Base-by-base conservation (phyloP, 2,329 filamentous ascomycete species). In the Rhytidhysteron rufulum region DNA sequence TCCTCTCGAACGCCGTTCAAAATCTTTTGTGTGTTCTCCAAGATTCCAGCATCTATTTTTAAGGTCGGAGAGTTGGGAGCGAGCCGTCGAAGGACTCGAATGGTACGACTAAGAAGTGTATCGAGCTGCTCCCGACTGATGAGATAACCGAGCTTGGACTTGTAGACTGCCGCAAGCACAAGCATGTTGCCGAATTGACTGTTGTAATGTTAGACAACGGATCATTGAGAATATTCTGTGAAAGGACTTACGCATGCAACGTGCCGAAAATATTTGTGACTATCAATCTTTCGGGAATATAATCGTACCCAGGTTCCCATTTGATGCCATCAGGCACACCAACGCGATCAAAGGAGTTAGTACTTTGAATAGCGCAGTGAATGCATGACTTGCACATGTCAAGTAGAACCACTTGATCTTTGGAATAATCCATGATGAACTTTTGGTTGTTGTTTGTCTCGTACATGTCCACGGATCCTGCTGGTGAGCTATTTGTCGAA, bases 171-270 rank as follows among this genome's bases (percentile, higher is more conserved):
- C 19, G 87, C 82, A 3, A 98, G 78, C n/a, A 94, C 88, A 35
- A 97, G 74, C 57, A 96, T 80, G 61, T 97, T 97, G 43, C 93
- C 91, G 72, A 94, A 98, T 88, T 98, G 93, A 5, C 90, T 95
- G 47, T 22, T 13, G 4, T 15, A 21, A 22, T 25, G 39, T 55
- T 42, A 30, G 36, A 22, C 30, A 43, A 19, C 5, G 18, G n/a
- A n/a, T n/a, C 50, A 57, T 27, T 10, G 15, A 40, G 34, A 11
- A 22, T 18, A 25, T 10, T n/a, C 43, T 16, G 21, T 27, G 2
- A 25, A 10, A 37, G 10, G 10, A 81, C 88, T 80, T 86, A 95
- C 87, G 91, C 90, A 74, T 96, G 91, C 47, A 89, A 86, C 15
- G 91, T 97, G 38, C 91, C 90, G 66, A 95, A 95, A 18, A 95